Evolutionary conservation across 1,284 basidiomycete species (phyloP), one percentile per base, ranked within the genome.

Genomic region (Violaceomyces palustris): DNA sequence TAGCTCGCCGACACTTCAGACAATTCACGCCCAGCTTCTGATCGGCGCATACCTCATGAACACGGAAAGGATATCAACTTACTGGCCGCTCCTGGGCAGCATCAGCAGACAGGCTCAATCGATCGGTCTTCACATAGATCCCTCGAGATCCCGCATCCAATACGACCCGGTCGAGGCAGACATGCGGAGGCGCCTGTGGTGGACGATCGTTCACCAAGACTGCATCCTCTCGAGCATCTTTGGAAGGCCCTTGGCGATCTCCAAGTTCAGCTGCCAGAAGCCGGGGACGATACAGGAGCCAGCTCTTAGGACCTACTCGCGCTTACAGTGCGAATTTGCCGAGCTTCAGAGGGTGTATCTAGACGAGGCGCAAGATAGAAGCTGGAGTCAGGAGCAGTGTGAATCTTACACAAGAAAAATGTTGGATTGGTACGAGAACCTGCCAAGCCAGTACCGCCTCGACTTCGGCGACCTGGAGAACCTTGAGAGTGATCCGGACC

Each of bases 11-110:
- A 54, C 56, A 3, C 26, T 59, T 21, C 51, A 59, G 31, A 59
- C 56, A 7, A 59, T 59, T 15, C 56, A 59, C 35, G 49, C 51
- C n/a, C 56, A 59, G 40, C 51, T 59, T 21, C 39, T 59, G 17
- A 54, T 59, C 17, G 56, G 56, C 3, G 35, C 46, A 9, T 59
- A 59, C 23, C 31, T 59, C 39, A 44, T 52, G 38, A 55, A 59
- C 39, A 54, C 56, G 9, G 56, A 59, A 27, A 39, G 56, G 10
- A 42, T 51, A 3, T 42, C 56, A 19, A 50, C 51, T 11, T 54
- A 54, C 39, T 54, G 56, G 56, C 56, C 56, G 2, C 32, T 59
- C 2, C 48, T 59, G 25, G 56, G 56, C 18, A 46, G 42, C 3
- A 51, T 59, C 8, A 48, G 51, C 3, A 34, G 56, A n/a, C 56